Evolutionary conservation across 2,329 filamentous ascomycete genomes (phyloP), one percentile per base, ranked within the genome.

Genomic region (Pseudonectria buxi): DNA sequence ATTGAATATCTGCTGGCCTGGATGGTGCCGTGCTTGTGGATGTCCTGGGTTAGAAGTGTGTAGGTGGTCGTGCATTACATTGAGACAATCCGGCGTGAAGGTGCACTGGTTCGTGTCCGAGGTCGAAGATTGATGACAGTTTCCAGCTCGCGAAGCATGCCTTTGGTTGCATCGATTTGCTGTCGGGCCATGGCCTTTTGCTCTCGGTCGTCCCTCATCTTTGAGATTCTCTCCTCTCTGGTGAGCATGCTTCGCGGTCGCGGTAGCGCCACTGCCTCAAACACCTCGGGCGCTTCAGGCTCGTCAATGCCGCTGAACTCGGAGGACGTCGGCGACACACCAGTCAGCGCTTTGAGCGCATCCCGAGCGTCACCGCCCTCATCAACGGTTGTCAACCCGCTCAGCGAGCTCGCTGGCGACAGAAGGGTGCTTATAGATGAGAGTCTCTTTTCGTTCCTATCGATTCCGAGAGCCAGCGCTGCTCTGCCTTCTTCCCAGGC

Each of bases 71-170:
- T 33, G 24, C 47, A 44, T 62, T 56, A 71, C 62, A 71, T 58
- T 18, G 68, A 71, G 24, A 67, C 56, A 33, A 66, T 56, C 27
- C 65, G 62, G 31, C 54, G 55, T 14, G 54, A 41, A 3, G 58
- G 58, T 10, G 57, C 54, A 40, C 66, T 67, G 24, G 56, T 49
- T 28, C 65, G 61, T 33, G 46, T 60, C 44, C 55, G 57, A 6
- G 69, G 69, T 16, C 69, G 60, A 24, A 69, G 62, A 55, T 69
- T 76, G 57, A 96, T 94, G 41, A 98, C 78, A 46, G 86, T 90
- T 65, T 95, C 87, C 39, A 98, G 71, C 63, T 98, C 92, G 44
- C 83, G 81, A 44, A 98, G 73, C 86, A 98, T 95, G 49, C 83
- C 86, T 28, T 81, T 85, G 44, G 80, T 94, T 10, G 86, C 83